These are phyloP conservation scores for Phlyctochytrium planicorne DNA, from an alignment of 192 early-diverging fungal genomes.

Conservation along the genomic window DNA sequence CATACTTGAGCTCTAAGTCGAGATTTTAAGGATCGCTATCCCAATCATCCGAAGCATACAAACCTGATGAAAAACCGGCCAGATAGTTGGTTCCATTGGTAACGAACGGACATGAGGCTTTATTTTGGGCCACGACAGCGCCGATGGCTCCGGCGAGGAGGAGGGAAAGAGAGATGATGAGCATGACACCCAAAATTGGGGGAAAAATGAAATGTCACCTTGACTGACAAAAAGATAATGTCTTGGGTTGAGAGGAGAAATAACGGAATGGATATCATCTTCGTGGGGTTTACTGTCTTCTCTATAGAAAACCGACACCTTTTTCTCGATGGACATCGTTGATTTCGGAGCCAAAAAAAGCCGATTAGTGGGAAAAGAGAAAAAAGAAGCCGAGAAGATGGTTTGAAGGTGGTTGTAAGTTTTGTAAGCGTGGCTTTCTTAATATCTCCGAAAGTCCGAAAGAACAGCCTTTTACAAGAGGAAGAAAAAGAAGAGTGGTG, in stretches of 20 bases:
- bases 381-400: too few relatives aligned
- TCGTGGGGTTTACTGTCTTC: too few relatives aligned
- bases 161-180: neutral
- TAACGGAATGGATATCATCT: neutral
- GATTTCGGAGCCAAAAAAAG: too few relatives aligned
- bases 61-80: neutral
- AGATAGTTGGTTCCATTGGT: neutral
- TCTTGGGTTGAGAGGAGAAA: neutral
- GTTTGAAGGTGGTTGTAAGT: too few relatives aligned
- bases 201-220: too few relatives aligned
- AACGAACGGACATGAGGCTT: neutral
- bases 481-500: too few relatives aligned
- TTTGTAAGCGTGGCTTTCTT: too few relatives aligned
- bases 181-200: neutral
- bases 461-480: too few relatives aligned
- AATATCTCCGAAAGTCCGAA: too few relatives aligned
- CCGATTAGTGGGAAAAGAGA: too few relatives aligned
- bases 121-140: neutral
- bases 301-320: neutral
- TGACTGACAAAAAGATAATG: neutral
- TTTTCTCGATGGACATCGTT: neutral
- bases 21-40: neutral
- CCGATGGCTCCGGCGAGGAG: neutral
- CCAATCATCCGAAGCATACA: neutral
- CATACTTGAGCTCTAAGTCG: slow-evolving; percentile 4